A percentile compares a stretch with the other conserved stretches of the same genome.
These are phyloP conservation scores for Diaporthe aspalathi DNA, from an alignment of 2,329 filamentous ascomycete species.

Conservation along the genomic window DNA sequence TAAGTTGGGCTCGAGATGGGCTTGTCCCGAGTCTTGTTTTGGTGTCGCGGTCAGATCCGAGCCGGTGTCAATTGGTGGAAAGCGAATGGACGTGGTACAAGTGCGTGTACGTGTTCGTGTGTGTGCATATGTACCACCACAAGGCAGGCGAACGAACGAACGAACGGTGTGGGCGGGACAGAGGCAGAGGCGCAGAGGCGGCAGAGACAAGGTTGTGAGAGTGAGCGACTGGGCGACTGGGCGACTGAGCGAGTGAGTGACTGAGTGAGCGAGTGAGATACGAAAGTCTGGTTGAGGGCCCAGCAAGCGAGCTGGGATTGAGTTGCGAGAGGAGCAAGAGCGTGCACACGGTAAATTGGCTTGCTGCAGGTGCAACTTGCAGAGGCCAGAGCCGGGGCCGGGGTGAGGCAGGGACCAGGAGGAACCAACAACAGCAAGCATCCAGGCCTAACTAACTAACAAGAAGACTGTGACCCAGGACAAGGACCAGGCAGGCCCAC, in stretches of 20 bases:
- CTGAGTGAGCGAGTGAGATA: background rate
- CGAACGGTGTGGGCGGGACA: background rate
- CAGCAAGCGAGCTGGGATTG: conserved; percentile 24
- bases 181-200: background rate
- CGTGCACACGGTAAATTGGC: conserved; percentile 25
- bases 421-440: background rate
- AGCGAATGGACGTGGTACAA: conserved; percentile 34
- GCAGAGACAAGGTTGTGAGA: background rate
- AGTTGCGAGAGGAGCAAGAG: conserved; percentile 11
- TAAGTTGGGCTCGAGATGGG: background rate
- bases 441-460: too few relatives aligned
- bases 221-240: too few relatives aligned
- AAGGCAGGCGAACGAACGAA: too few relatives aligned
- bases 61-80: conserved; percentile 15
- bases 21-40: conserved; percentile 22
- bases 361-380: conserved; percentile 20
- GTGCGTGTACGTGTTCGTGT: background rate
- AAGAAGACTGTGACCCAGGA: too few relatives aligned
- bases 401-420: background rate
- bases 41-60: conserved; percentile 28
- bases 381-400: background rate
- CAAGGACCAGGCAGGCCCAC: background rate
- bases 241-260: background rate
- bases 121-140: background rate
- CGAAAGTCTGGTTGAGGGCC: conserved; percentile 14